These are phyloP conservation scores for Suhomyces pyralidae DNA, from an alignment of 805 yeast species.

Conservation along the genomic window DNA sequence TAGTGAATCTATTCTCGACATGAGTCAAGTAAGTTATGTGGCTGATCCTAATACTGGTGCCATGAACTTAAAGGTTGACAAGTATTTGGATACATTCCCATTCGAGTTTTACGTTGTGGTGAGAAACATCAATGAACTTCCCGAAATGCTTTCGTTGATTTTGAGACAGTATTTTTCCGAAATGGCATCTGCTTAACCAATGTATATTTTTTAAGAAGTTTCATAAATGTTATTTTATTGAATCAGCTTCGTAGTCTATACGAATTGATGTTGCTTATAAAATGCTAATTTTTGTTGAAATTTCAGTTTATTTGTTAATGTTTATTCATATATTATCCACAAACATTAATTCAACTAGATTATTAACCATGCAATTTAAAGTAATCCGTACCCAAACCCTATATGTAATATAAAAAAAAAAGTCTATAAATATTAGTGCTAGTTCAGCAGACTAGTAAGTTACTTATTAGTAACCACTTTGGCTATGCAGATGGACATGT, in stretches of 20 bases:
- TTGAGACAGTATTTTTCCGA: constrained; percentile 90
- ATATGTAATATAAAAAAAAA: not conserved
- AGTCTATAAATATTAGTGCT: not conserved
- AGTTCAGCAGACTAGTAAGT: not conserved
- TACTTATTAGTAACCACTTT: constrained; percentile 27
- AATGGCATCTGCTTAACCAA: constrained; percentile 14
- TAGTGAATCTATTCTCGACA: constrained; percentile 84
- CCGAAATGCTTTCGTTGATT: constrained; percentile 85
- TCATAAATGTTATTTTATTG: not conserved
- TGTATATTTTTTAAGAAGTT: not conserved
- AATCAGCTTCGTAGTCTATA: not conserved
- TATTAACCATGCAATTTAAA: not conserved
- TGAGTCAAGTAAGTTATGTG: constrained; percentile 88
- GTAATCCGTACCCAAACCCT: not conserved
- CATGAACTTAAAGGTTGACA: constrained; percentile 70
- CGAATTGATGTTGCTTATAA: too few relatives aligned
- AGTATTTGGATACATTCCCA: constrained; percentile 90
- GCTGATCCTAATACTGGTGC: constrained; percentile 63
- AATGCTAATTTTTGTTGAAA: not conserved
- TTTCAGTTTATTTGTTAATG: not conserved
- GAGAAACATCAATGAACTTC: constrained; percentile 81
- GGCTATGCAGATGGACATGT: constrained; percentile 51
- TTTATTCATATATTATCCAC: not conserved
- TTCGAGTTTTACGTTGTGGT: constrained; percentile 96
- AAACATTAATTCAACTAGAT: not conserved